Conservation (phyloP, 2,329 filamentous ascomycete species). For the Alternaria brassicae region DNA sequence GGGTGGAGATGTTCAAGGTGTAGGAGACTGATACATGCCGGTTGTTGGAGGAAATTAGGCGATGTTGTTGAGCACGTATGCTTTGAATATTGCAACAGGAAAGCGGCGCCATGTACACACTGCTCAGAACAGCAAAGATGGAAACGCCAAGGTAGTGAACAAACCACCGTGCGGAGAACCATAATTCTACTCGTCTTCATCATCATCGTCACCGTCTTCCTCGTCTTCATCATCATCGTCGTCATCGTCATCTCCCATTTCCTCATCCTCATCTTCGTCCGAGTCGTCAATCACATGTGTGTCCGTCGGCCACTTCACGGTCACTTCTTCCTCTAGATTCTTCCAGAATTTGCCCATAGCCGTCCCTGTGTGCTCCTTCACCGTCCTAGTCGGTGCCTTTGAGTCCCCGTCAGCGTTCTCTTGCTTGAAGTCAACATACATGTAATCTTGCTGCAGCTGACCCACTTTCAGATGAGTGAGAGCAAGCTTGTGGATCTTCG, state of each 20-base stretch:
- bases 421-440: slow-evolving; percentile 21
- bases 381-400: not conserved
- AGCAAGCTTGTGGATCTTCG: slow-evolving; percentile 15
- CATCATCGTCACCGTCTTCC: slow-evolving; percentile 11
- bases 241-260: slow-evolving; percentile 23
- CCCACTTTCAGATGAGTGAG: slow-evolving; percentile 27
- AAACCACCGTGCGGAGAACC: not conserved
- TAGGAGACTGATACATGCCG: not conserved
- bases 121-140: not conserved
- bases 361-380: slow-evolving; percentile 22
- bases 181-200: not conserved
- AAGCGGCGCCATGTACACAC: not conserved
- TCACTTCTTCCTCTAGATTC: slow-evolving; percentile 17
- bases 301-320: slow-evolving; percentile 25
- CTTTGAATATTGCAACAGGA: not conserved
- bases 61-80: not conserved
- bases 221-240: slow-evolving; percentile 18
- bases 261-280: slow-evolving; percentile 14
- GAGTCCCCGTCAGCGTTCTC: not conserved
- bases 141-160: not conserved
- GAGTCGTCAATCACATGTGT: not conserved
- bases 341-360: slow-evolving; percentile 22
- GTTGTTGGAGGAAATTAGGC: not conserved
- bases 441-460: slow-evolving; percentile 22
- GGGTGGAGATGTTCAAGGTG: not conserved